Conservation (phyloP, 192 early-diverging fungal genomes). For the Coemansia javaensis region DNA sequence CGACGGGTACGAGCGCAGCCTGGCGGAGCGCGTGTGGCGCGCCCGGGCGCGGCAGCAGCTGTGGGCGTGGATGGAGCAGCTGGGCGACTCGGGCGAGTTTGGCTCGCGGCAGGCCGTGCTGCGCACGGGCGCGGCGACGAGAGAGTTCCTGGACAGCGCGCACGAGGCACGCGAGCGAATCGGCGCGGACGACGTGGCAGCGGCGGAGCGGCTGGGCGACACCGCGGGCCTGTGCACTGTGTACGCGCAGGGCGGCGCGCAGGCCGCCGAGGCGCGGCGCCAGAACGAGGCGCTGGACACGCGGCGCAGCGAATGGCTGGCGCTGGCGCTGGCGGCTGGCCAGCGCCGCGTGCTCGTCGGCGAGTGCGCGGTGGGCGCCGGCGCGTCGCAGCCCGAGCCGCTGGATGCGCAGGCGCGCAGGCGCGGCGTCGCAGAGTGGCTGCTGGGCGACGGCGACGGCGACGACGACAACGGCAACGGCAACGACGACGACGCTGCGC, state of each 20-base stretch:
- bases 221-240: constrained; percentile 26
- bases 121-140: constrained; percentile 60
- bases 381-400: constrained; percentile 25
- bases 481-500: constrained; percentile 8
- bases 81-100: constrained; percentile 32
- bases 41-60: constrained; percentile 19
- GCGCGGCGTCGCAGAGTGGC: constrained; percentile 37
- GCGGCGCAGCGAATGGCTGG: constrained; percentile 30
- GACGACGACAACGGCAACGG: constrained; percentile 48
- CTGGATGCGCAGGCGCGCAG: constrained; percentile 19
- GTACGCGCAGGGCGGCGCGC: constrained; percentile 11
- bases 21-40: constrained; percentile 39
- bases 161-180: constrained; percentile 22
- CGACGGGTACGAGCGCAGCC: constrained; percentile 24
- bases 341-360: constrained; percentile 27
- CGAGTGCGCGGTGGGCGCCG: constrained; percentile 33
- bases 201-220: constrained; percentile 17
- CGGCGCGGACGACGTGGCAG: constrained; percentile 5
- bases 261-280: constrained; percentile 22
- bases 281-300: constrained; percentile 37
- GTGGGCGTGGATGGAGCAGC: constrained; percentile 18
- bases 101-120: constrained; percentile 52
- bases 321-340: constrained; percentile 1
- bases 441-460: constrained; percentile 47
- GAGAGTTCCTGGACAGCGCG: constrained; percentile 11